phyloP scores from a whole-genome alignment of 331 rosid species.

The Quercus tomentella region DNA sequence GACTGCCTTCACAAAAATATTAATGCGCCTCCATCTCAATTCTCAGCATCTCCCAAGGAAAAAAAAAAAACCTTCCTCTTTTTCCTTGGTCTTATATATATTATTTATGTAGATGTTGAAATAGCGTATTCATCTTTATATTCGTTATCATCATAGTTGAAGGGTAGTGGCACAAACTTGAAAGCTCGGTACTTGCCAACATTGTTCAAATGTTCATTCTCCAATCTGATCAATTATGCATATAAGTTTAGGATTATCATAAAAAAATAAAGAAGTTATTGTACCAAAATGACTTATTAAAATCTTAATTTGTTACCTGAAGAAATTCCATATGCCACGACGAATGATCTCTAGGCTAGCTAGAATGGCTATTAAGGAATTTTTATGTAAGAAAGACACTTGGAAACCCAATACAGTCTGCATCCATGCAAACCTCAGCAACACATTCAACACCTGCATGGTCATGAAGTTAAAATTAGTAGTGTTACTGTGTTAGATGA shows the following conservation, averaged over 20 bases:
- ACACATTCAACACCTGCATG: constrained; percentile 52
- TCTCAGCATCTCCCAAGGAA: too few species aligned
- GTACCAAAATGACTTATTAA: constrained; percentile 46
- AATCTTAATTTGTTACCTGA: constrained; percentile 33
- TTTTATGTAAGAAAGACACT: constrained; percentile 34
- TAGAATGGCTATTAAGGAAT: constrained; percentile 37
- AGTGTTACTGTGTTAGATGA: neutral
- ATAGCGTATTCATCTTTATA: constrained; percentile 35
- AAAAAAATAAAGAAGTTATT: neutral
- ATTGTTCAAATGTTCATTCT: constrained; percentile 73
- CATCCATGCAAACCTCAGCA: constrained; percentile 75
- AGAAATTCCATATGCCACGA: constrained; percentile 71
- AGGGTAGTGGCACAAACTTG: constrained; percentile 62
- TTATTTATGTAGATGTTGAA: too few species aligned
- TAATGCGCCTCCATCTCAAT: too few species aligned
- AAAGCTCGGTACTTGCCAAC: constrained; percentile 69
- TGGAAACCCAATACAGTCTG: constrained; percentile 43
- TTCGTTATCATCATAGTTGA: constrained; percentile 59
- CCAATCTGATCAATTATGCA: constrained; percentile 37
- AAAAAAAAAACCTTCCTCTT: too few species aligned
- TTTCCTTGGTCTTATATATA: too few species aligned
- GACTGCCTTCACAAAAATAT: too few species aligned
- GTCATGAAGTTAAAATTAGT: neutral
- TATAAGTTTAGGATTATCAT: neutral
- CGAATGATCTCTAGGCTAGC: constrained; percentile 69